Base-by-base conservation (phyloP, 106 monocot species). In the Chionographis japonica region DNA sequence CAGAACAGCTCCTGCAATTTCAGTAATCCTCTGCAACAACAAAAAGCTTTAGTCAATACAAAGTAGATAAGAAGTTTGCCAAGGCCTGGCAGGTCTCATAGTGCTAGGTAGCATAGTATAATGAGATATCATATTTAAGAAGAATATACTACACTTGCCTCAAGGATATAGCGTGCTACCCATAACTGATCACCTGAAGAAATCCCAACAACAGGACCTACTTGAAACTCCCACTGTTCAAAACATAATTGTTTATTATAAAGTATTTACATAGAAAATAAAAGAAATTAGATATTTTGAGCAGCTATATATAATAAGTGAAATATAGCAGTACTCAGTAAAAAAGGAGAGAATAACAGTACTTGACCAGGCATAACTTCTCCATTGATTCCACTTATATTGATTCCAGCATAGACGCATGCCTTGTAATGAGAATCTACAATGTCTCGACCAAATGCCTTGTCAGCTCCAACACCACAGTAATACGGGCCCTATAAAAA, bases 221-320 rank as follows among this genome's bases (percentile, higher is more conserved):
- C 91, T 87, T 91, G 91, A 70, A 84, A 87, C 60, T 91, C 91
- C 91, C 87, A 87, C 84, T 88, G 63, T 15, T 13, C 13, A 71
- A 17, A 16, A 20, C 16, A 39, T 6, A 37, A 5, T 50, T 46
- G 19, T 41, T 15, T 40, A 1, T 16, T 6, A 46, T 0, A 46
- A 46, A 46, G 5, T 27, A 27, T 27, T 27, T 27, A 27, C 46
- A 46, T 46, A 46, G 9, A 46, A 46, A 46, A 10, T 46, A 0
- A 10, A 46, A 12, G 2, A 1, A 10, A 10, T 46, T 10, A 46
- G 11, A 54, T 27, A 27, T 27, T 13, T 10, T 13, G 12, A 10
- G 35, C 13, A 39, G 8, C 12, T 56, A 27, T 27, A 27, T 27
- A 1, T 54, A 18, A 40, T 9, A 70, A 15, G 6, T 12, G 9